Base-by-base conservation (phyloP, 805 yeast species). In the Hanseniaspora nectarophila region DNA sequence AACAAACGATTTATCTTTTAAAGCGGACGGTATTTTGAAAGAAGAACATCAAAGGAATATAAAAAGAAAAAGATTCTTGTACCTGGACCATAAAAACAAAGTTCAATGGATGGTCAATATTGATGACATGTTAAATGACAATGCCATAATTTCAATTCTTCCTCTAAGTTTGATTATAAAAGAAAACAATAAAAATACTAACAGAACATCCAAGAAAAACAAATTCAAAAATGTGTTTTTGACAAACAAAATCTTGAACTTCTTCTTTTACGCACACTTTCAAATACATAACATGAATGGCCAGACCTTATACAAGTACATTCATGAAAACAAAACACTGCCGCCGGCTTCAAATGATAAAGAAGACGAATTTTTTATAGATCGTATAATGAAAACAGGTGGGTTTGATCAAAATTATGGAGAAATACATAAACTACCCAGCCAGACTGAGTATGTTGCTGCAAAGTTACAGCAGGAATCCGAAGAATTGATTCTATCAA, bases 1-100 rank as follows among this genome's bases (percentile, higher is more conserved):
- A 6, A 49, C 53, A n/a, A 49, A 49, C 33, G 53, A 49, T 20
- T 20, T 49, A 20, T 20, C 29, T 16, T 49, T 49, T n/a, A 42
- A 33, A 33, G 20, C 37, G 18, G 28, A 34, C 7, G 18, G 20
- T 28, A 20, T 23, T 5, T n/a, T 42, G 5, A 34, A 16, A 13
- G 7, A 23, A 16, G 40, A 15, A 24, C 7, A 16, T 2, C 37
- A 29, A 18, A n/a, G n/a, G 13, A 40, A 40, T 3, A 13, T 49
- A 8, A 16, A 33, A 1, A 43, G 46, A 24, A 49, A 49, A 28
- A 40, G 53, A 42, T 49, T 33, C 24, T 13, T 49, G 33, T 49
- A 42, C 34, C 9, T 49, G 39, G 53, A 49, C 15, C 46, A 42
- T 23, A 9, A 18, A 12, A 49, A 34, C 4, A 46, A 49, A 16